Evolutionary conservation across 1,139 yeast genomes (phyloP), one percentile per base, ranked within the genome.

Genomic region (Arxiozyma bovina): DNA sequence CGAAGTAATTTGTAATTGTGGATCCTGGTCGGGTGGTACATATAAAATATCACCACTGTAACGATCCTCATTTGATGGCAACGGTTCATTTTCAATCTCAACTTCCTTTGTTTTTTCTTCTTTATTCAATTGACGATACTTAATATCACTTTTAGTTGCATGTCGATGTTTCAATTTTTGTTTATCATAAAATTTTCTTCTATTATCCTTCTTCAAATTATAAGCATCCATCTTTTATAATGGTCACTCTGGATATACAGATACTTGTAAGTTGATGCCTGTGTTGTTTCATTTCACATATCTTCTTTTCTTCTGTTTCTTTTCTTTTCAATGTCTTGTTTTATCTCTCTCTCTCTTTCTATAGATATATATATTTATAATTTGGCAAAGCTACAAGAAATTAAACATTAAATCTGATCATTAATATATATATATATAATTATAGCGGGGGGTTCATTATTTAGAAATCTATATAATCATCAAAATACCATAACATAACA

Each of bases 181-280:
- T 54, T 66, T 68, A 51, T 68, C 71, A 49, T 62, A 66, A 54
- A 68, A 68, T 57, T 61, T 63, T 59, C 63, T 65, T 23, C 72
- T 59, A 48, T 67, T 68, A 46, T 66, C 71, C 20, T 58, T 57
- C 58, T 68, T 68, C 46, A 62, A 50, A 47, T 60, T 60, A 55
- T 54, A 64, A 1, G 63, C 57, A 50, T 66, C 69, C 69, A 66
- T 64, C 25, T 22, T 38, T 25, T 45, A 11, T 12, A 27, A 27
- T 8, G 8, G 11, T 8, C 8, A 8, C 30, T 27, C 9, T 4
- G 11, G 6, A 27, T 27, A 27, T 27, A 11, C 11, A 27, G 30
- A 27, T 7, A 27, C 9, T 7, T 22, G 6, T 17, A 7, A 8
- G 21, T 23, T 17, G 27, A 30, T n/a, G 22, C 21, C 18, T 30